Percentiles rank a stretch among this genome's conserved stretches.
Conservation (phyloP, 129 eudicot species). For the Helianthus tuberosus region DNA sequence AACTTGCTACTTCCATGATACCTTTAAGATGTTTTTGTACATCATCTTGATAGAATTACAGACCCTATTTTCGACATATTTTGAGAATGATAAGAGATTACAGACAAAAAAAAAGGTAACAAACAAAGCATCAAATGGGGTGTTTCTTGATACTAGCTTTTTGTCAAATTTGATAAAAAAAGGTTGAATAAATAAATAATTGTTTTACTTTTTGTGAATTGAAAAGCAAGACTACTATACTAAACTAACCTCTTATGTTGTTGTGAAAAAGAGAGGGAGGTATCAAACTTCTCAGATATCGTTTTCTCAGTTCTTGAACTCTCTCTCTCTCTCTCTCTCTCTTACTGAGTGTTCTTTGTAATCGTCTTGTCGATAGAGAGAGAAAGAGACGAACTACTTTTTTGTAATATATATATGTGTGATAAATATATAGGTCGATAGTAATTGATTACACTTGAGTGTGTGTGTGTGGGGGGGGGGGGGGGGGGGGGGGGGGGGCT, state of each 20-base stretch:
- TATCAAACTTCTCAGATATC: slow-evolving; percentile 29
- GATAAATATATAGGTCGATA: slow-evolving; percentile 1
- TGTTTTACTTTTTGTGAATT: slow-evolving; percentile 26
- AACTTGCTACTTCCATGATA: slow-evolving; percentile 56
- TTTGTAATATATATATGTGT: slow-evolving; percentile 16
- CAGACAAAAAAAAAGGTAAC: slow-evolving; percentile 35
- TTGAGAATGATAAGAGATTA: slow-evolving; percentile 35
- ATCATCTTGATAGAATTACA: slow-evolving; percentile 25
- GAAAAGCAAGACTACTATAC: slow-evolving; percentile 31
- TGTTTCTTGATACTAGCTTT: slow-evolving; percentile 25
- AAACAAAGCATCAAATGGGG: slow-evolving; percentile 39
- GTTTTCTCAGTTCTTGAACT: slow-evolving; percentile 32
- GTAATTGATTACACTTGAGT: slow-evolving; percentile 1
- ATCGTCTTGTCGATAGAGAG: slow-evolving; percentile 64
- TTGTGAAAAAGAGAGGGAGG: slow-evolving; percentile 38
- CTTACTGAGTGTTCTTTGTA: slow-evolving; percentile 48
- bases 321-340: slow-evolving; percentile 22
- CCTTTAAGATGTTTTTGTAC: slow-evolving; percentile 16
- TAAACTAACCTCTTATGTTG: slow-evolving; percentile 39
- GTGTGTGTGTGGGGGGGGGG: slow-evolving; percentile 20
- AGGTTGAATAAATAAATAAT: slow-evolving; percentile 1
- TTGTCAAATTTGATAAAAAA: slow-evolving; percentile 29
- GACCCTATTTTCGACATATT: slow-evolving; percentile 41
- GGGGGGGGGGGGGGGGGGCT: slow-evolving; percentile 8
- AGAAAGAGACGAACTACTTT: slow-evolving; percentile 32